Evolutionary conservation across 1,139 yeast species (phyloP).

Genomic region (Lodderomyces margitis): DNA sequence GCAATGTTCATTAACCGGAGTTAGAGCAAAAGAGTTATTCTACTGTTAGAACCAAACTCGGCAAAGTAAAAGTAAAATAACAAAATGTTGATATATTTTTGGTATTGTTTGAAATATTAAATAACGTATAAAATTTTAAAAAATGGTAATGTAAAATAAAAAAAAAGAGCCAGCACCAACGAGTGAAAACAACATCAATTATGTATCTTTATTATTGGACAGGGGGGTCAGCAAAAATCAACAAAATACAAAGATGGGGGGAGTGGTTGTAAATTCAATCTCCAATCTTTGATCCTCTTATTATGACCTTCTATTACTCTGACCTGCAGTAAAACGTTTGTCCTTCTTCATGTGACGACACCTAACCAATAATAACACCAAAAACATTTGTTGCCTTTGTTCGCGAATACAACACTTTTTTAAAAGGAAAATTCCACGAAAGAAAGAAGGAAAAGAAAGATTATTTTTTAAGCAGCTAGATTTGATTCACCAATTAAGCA

Average conservation of each 20-base stretch:
- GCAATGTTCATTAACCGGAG: too few species aligned
- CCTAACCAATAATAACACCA: too few species aligned
- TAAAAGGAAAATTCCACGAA: neutral
- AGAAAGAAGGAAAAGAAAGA: neutral
- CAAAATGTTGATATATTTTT: too few species aligned
- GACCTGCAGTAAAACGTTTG: slow-evolving; percentile 6
- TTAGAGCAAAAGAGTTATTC: too few species aligned
- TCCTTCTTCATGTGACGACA: too few species aligned
- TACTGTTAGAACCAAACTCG: neutral
- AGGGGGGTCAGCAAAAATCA: neutral
- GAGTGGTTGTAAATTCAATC: too few species aligned
- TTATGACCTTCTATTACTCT: neutral
- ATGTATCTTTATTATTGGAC: neutral
- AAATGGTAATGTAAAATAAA: neutral
- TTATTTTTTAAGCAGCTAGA: too few species aligned
- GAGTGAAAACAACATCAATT: neutral
- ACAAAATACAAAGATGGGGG: neutral
- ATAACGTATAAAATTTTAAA: slow-evolving; percentile 1
- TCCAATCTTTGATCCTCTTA: too few species aligned
- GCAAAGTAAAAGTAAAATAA: too few species aligned
- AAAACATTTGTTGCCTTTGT: too few species aligned
- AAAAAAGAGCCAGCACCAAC: neutral
- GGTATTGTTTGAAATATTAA: neutral
- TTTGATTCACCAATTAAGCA: too few species aligned
- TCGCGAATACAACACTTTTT: neutral